Base-by-base conservation (phyloP, 2,329 filamentous ascomycete species). In the Karstenula rhodostoma region DNA sequence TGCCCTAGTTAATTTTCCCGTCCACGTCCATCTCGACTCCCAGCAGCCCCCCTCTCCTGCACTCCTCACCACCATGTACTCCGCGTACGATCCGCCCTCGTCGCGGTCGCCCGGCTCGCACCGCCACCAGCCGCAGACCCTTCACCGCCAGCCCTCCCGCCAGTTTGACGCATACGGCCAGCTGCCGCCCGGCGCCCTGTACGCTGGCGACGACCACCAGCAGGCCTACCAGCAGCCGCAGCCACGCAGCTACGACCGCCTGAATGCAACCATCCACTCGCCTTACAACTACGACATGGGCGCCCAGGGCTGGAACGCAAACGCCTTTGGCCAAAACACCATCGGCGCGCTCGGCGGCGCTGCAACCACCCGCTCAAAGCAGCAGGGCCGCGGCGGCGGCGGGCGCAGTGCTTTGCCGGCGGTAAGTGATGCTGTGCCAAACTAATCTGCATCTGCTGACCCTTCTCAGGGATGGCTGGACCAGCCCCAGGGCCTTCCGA, bases 261-360 rank as follows among this genome's bases (percentile, higher is more conserved):
- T 83, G 67, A 86, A 84, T 69, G 82, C 85, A 68, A 86, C 82
- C 73, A 83, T 84, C 70, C 83, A 84, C 64, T 82, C 81, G 58
- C 87, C 84, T 55, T 90, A 92, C 59, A 86, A 81, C 60, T 90
- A 94, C 68, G 92, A 93, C 72, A 87, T 88, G 74, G 81, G 82
- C 60, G 79, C 81, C n/a, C 84, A 85, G n/a, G 90, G 93, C 22
- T 97, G 93, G 93, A 92, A 89, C 76, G 89, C 92, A 55, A 87
- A 86, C 71, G 89, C 87, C 49, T 91, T 93, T 65, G 87, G 88
- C 57, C 89, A 85, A 67, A 85, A 86, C 69, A 86, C 85, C 64
- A 84, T 94, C 68, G 89, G 88, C 59, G 87, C 88, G 58, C 82
- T 81, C 43, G 80, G 79, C 58, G 80, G 78, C 59, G 78, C 82